Evolutionary conservation across 805 yeast species (phyloP).

Genomic region (Yarrowia keelungensis): DNA sequence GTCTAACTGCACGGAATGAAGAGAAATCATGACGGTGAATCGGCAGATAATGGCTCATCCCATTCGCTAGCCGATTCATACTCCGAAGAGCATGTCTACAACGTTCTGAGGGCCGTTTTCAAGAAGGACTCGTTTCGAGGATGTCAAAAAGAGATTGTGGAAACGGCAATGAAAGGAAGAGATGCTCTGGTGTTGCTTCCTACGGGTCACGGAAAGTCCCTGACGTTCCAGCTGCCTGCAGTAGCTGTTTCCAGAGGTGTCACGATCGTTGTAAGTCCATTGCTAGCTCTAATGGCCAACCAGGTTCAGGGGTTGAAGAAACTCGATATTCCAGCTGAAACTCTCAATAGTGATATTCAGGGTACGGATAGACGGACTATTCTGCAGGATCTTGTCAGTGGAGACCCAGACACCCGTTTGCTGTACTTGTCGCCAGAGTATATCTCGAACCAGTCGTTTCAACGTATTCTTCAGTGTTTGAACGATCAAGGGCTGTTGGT

Average conservation of each 20-base stretch:
- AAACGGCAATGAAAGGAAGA: slow-evolving; percentile 55
- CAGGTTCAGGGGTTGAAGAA: slow-evolving; percentile 81
- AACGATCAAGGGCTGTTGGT: slow-evolving; percentile 68
- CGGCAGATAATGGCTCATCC: not conserved
- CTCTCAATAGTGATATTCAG: slow-evolving; percentile 79
- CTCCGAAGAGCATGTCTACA: not conserved
- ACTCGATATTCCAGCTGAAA: slow-evolving; percentile 77
- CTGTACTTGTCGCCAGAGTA: slow-evolving; percentile 90
- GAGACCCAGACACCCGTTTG: slow-evolving; percentile 75
- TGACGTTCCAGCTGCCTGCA: slow-evolving; percentile 95
- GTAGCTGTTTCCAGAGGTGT: slow-evolving; percentile 68
- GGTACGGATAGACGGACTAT: slow-evolving; percentile 68
- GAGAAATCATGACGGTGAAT: slow-evolving; percentile 1
- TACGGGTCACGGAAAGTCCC: slow-evolving; percentile 96
- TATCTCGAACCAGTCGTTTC: slow-evolving; percentile 66
- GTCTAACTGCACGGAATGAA: not conserved
- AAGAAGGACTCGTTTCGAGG: slow-evolving; percentile 44
- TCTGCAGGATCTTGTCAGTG: slow-evolving; percentile 69
- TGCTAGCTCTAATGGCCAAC: slow-evolving; percentile 94
- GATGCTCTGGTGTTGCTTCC: slow-evolving; percentile 97
- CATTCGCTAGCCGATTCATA: not conserved
- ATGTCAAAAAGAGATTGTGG: slow-evolving; percentile 44
- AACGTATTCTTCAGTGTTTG: slow-evolving; percentile 64
- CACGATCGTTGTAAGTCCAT: slow-evolving; percentile 88
- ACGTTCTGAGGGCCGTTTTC: slow-evolving; percentile 41